Conservation (phyloP, 805 yeast species). For the Barnettozyma pratensis region DNA sequence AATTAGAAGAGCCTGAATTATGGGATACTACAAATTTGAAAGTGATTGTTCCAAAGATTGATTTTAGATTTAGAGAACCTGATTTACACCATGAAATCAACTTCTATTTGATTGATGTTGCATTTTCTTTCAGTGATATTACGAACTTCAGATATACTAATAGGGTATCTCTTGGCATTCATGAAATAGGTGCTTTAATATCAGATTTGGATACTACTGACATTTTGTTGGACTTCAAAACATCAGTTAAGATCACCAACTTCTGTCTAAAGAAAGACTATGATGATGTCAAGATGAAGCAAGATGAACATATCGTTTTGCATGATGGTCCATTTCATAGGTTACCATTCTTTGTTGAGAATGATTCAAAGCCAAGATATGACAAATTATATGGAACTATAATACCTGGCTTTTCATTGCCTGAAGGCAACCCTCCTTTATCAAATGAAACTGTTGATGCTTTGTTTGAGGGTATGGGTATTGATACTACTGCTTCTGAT, state of each 20-base stretch:
- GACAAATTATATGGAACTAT: conserved; percentile 46
- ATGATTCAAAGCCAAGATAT: conserved; percentile 44
- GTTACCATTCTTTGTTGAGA: conserved; percentile 62
- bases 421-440: conserved; percentile 58
- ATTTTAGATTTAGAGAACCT: conserved; percentile 35
- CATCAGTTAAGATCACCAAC: conserved; percentile 56
- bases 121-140: conserved; percentile 57
- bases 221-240: conserved; percentile 39
- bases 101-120: conserved; percentile 23
- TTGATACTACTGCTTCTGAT: conserved; percentile 4
- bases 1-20: conserved; percentile 47
- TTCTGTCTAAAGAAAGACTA: conserved; percentile 51
- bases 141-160: conserved; percentile 62
- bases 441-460: conserved; percentile 41
- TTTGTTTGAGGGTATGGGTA: conserved; percentile 18
- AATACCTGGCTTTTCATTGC: conserved; percentile 56
- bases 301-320: conserved; percentile 56
- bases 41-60: conserved; percentile 46
- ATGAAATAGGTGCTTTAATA: conserved; percentile 35
- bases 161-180: conserved; percentile 45
- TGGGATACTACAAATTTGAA: conserved; percentile 67
- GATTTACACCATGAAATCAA: conserved; percentile 21
- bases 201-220: conserved; percentile 18
- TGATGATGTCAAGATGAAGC: conserved; percentile 41
- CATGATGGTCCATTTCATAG: conserved; percentile 87